These are phyloP conservation scores for Fusarium humuli DNA, from an alignment of 2,329 filamentous ascomycete genomes.

Conservation along the genomic window DNA sequence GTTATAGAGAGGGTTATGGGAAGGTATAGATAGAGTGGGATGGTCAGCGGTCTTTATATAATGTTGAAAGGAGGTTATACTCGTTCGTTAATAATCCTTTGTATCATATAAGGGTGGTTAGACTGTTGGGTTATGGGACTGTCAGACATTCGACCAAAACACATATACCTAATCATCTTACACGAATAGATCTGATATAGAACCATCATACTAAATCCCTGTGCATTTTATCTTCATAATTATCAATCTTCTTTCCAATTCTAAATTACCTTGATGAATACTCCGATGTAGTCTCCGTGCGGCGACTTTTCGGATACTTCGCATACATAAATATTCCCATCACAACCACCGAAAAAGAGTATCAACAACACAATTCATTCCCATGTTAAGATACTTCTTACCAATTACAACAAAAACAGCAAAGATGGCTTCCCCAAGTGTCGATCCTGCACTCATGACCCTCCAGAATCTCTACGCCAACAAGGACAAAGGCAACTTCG, in stretches of 20 bases:
- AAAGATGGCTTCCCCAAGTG: constrained; percentile 22
- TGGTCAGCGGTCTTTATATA: background rate
- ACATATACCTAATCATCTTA: background rate
- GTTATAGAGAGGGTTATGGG: constrained; percentile 21
- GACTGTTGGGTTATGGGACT: background rate
- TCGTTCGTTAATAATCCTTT: background rate
- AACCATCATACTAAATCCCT: accelerated
- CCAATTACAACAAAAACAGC: background rate
- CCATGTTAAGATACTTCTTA: background rate
- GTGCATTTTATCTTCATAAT: accelerated
- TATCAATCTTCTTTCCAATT: background rate
- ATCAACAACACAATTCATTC: background rate
- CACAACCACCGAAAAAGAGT: background rate
- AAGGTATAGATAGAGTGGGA: background rate
- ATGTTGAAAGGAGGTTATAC: background rate
- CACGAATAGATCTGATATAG: background rate
- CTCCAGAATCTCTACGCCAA: constrained; percentile 34
- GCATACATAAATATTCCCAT: constrained; percentile 4
- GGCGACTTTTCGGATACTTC: constrained; percentile 40
- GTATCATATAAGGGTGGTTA: constrained; percentile 11
- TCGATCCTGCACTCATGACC: constrained; percentile 11
- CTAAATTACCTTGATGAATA: constrained; percentile 3
- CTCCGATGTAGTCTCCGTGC: constrained; percentile 29
- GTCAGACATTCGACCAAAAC: background rate
- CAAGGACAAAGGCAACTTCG: constrained; percentile 25